Base-by-base conservation (phyloP, 2,329 filamentous ascomycete genomes). In the Helminthosporium solani region DNA sequence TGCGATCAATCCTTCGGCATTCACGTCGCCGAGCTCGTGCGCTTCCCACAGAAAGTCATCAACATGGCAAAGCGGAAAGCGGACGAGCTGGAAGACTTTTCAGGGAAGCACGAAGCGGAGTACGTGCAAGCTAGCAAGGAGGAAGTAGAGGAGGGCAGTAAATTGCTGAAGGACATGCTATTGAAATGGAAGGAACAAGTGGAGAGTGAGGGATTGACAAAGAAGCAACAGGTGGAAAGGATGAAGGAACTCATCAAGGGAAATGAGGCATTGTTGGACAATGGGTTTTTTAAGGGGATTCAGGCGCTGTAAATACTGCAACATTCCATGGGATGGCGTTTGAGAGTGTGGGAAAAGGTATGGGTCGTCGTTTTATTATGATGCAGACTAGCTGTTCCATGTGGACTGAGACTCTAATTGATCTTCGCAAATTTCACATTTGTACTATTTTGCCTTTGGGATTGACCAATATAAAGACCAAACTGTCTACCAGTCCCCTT, bases 51-150 rank as follows among this genome's bases (percentile, higher is more conserved):
- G 59, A 99, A 99, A 74, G 95, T 99, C 14, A 88, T 99, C 50
- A 90, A 90, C 54, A 99, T 99, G 95, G 94, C 94, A n/a, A 95
- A 95, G 74, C 83, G 94, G 59, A 99, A 99, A 75, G 94, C 94
- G 0, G 94, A 97, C 70, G 95, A 99, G 77, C 79, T 99, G 28
- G 94, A 99, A 70, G 94, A 99, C 68, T 99, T 99, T 61, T 87
- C 88, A 0, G 82, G 82, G 40, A 91, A 90, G 73, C 84, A 88
- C 59, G 85, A 88, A 51, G 78, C 71, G 16, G 60, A 61, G 2
- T 70, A 58, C 36, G 66, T 66, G 33, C 58, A 66, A 12, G 66
- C 61, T 9, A 87, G 81, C 54, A 90, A 90, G 61, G 81, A 90
- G 53, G 90, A 99, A 57, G 87, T 97, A 0, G 90, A 96, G 60